Conservation (phyloP, 176 grass and related monocot species). For the Tuctoria greenei region DNA sequence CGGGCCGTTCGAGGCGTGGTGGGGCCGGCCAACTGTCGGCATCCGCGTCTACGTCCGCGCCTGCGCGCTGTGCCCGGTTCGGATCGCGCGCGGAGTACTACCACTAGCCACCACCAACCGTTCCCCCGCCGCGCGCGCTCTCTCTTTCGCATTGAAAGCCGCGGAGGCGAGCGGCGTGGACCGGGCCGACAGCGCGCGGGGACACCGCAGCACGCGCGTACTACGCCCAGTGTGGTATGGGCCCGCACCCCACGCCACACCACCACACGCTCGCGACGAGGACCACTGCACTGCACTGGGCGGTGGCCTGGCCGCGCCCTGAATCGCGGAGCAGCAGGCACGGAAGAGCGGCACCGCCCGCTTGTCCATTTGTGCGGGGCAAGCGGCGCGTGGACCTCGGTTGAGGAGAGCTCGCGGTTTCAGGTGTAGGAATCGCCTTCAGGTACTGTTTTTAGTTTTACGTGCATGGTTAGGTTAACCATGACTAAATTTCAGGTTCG, state of each 20-base stretch:
- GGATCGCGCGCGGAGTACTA: not conserved
- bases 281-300: constrained; percentile 13
- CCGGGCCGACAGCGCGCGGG: constrained; percentile 31
- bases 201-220: constrained; percentile 31
- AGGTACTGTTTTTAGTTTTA: no score
- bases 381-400: constrained; percentile 3
- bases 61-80: constrained; percentile 3
- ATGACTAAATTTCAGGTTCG: no score
- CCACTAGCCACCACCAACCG: constrained; percentile 30
- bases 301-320: not conserved
- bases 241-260: not conserved
- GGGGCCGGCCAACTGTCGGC: constrained; percentile 37
- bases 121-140: not conserved
- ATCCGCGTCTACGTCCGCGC: not conserved
- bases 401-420: not conserved
- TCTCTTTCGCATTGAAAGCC: constrained; percentile 14
- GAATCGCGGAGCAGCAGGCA: constrained; percentile 10
- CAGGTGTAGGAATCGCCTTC: not conserved
- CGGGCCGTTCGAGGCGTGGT: not conserved
- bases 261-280: constrained; percentile 38
- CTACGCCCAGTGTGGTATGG: not conserved
- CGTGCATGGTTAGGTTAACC: no score
- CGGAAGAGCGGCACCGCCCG: not conserved
- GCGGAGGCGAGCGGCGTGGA: constrained; percentile 15
- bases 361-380: constrained; percentile 9